Evolutionary conservation across 208 protist genomes (phyloP).

Genomic region (Lotmaria passim): DNA sequence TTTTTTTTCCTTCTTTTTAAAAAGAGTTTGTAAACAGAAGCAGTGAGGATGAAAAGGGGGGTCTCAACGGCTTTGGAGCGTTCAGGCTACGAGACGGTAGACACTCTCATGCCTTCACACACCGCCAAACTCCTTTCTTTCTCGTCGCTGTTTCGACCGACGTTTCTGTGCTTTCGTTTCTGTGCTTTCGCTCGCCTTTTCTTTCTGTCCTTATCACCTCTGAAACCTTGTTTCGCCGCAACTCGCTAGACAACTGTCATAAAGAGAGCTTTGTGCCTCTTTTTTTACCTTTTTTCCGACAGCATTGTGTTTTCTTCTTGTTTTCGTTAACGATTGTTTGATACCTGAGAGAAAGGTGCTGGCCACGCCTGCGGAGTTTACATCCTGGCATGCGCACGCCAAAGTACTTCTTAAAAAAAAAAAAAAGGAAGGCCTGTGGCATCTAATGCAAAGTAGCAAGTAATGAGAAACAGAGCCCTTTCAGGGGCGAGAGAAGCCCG

Average conservation of each 20-base stretch:
- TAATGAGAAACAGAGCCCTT: neutral
- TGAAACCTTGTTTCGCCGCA: neutral
- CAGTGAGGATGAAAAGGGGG: too few species aligned
- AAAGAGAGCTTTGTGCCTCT: too few species aligned
- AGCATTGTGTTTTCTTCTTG: neutral
- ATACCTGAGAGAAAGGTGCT: neutral
- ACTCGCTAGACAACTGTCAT: too few species aligned
- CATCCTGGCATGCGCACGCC: constrained; percentile 1
- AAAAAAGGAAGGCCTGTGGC: neutral
- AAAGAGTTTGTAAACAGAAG: too few species aligned
- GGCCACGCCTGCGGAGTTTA: constrained; percentile 1
- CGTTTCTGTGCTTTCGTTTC: neutral
- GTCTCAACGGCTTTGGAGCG: too few species aligned
- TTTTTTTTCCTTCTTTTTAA: too few species aligned
- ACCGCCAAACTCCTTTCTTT: too few species aligned
- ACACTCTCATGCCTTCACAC: too few species aligned
- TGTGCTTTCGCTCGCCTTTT: neutral
- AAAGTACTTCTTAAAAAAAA: neutral
- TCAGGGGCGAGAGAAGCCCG: neutral
- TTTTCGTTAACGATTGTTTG: neutral
- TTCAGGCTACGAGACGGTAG: too few species aligned
- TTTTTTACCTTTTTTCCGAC: constrained; percentile 14
- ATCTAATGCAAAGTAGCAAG: neutral
- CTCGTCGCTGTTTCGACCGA: neutral
- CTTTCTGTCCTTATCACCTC: neutral